A percentile compares a stretch with the other conserved stretches of the same genome.
phyloP scores from a whole-genome alignment of 129 eudicot genomes.

The Chrysanthemum seticuspe region DNA sequence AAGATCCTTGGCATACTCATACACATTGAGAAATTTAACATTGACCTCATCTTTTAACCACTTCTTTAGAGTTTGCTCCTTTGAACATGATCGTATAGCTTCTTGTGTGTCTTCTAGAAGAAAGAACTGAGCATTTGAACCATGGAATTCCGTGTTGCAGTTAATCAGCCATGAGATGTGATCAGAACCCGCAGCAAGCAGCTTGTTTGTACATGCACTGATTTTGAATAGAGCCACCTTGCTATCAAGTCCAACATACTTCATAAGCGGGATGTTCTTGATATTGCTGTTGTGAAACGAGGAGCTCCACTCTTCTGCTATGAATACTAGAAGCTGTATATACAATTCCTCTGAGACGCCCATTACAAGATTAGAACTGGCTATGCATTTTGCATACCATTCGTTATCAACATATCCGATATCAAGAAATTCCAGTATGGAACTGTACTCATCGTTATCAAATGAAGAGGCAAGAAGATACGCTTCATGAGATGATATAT shows the following conservation, averaged over 20 bases:
- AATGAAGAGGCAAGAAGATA: conserved; percentile 38
- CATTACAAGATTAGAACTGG: conserved; percentile 43
- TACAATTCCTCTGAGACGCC: conserved; percentile 45
- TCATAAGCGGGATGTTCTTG: conserved; percentile 34
- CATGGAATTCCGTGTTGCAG: not conserved
- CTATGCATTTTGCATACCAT: conserved; percentile 59
- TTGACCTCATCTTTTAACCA: not conserved
- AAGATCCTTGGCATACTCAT: not conserved
- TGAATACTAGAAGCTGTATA: conserved; percentile 40
- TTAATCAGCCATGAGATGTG: too few relatives aligned
- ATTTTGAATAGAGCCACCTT: conserved; percentile 17
- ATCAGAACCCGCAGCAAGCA: not conserved
- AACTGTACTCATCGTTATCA: conserved; percentile 30
- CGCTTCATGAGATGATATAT: conserved; percentile 45
- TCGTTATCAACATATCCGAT: conserved; percentile 33
- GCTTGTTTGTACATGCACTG: conserved; percentile 1
- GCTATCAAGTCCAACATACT: conserved; percentile 36
- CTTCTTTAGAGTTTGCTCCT: not conserved
- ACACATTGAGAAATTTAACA: not conserved
- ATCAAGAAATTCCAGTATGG: conserved; percentile 35
- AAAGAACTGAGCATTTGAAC: not conserved
- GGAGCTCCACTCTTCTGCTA: conserved; percentile 40
- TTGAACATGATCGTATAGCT: not conserved
- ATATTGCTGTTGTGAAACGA: conserved; percentile 30
- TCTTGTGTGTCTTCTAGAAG: not conserved